Evolutionary conservation across 108 stramenopile species (phyloP).

Genomic region (Skeletonema costatum): DNA sequence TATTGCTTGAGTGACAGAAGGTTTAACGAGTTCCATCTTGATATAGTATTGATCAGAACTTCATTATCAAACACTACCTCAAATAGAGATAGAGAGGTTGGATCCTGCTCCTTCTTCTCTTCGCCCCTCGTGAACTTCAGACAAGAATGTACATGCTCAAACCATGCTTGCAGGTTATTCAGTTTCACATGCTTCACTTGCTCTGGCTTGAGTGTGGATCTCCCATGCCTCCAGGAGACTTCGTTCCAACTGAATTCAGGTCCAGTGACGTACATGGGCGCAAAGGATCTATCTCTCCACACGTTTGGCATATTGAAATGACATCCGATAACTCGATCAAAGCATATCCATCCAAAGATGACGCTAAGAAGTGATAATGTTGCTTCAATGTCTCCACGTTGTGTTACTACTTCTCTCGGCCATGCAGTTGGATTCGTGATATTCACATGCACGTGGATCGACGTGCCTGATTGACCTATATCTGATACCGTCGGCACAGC

Average conservation of each 20-base stretch:
- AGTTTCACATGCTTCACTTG: slow-evolving; percentile 10
- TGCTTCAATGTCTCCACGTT: not conserved
- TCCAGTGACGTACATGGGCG: no score
- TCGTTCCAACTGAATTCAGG: no score
- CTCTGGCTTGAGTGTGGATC: not conserved
- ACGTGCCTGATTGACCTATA: slow-evolving; percentile 38
- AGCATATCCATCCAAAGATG: no score
- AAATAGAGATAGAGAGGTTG: slow-evolving; percentile 20
- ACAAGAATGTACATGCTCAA: slow-evolving; percentile 14
- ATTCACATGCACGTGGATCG: slow-evolving; percentile 38
- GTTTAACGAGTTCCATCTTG: slow-evolving; percentile 33
- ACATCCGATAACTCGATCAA: no score
- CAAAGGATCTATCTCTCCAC: no score
- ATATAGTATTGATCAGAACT: slow-evolving; percentile 18
- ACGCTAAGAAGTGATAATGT: no score
- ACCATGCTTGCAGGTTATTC: slow-evolving; percentile 27
- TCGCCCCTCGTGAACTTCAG: not conserved
- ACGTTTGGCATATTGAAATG: no score
- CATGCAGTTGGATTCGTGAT: slow-evolving; percentile 24
- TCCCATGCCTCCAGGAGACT: no score
- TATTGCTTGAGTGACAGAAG: slow-evolving; percentile 26
- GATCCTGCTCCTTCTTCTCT: slow-evolving; percentile 14
- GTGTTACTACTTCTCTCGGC: slow-evolving; percentile 4
- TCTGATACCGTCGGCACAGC: slow-evolving; percentile 25
- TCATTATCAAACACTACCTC: slow-evolving; percentile 19